Base-by-base conservation (phyloP, 352 stramenopile genomes). In the Phytopythium cucurbitacearum region DNA sequence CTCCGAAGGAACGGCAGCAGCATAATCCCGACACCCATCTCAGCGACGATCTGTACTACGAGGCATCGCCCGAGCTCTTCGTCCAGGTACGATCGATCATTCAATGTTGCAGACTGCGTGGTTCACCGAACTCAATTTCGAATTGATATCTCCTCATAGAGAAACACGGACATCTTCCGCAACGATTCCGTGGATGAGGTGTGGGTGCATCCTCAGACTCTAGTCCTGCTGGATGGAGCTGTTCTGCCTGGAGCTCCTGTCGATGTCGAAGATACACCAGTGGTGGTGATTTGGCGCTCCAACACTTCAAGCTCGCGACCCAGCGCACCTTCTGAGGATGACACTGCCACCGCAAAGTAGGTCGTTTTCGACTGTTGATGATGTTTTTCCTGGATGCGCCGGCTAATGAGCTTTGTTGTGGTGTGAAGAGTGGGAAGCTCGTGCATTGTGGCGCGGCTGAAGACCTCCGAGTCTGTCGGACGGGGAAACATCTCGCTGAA, bases 141-240 rank as follows among this genome's bases (percentile, higher is more conserved):
- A 21, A 15, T 9, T 21, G 15, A 21, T 40, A 36, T 8, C 37
- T 40, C 6, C 34, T 44, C 49, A 43, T 40, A 76, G 67, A 57
- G 56, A 7, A 51, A 59, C 37, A 43, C 49, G 36, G 57, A 37
- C 11, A 16, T 43, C 2, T 35, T 55, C 9, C 40, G 15, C 44
- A 84, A 81, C 33, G 53, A 67, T 21, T 67, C 66, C 0, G 41
- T 64, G 9, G 72, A 89, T 32, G 82, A 91, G 60, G 73, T 89
- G 33, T 87, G 78, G 68, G 57, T 90, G 34, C 80, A 93, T 41
- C 72, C 78, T 0, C 66, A 84, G 51, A 88, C 60, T 13, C 57
- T 88, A 10, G 80, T 66, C 1, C 53, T 76, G 48, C 60, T 93
- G 12, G 78, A 89, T 49, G 83, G 83, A 11, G 71, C 79, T 1